Evolutionary conservation across 257 asterid species (phyloP), one percentile per base, ranked within the genome.

Genomic region (Nicotiana knightiana): DNA sequence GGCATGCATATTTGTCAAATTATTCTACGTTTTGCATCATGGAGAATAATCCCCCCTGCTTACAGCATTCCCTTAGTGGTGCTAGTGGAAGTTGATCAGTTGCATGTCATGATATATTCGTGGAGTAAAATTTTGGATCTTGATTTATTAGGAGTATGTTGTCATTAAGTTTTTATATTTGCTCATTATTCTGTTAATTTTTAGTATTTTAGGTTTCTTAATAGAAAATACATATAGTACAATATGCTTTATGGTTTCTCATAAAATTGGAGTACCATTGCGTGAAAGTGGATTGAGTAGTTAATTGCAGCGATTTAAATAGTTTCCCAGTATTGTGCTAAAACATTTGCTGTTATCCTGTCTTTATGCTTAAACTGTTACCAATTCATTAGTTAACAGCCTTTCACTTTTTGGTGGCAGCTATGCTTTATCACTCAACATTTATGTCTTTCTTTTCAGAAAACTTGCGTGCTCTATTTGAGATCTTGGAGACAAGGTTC

Each of bases 391-490:
- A 75, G 79, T 75, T 75, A 48, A 15, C 37, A 26, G 4, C 80
- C 80, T 53, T 51, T 62, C 53, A 51, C 17, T 51, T 75, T 75
- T 51, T 51, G 48, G 63, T 13, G 46, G 30, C 64, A 26, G 28
- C 26, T 75, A 15, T 51, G 63, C 58, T 53, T 53, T 53, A 26
- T 75, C 80, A 75, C 63, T 51, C 80, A 75, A 75, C 80, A 75
- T 26, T 75, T 75, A 7, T 18, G 80, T 16, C 46, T 51, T 28
- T 28, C 5, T 75, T 75, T 28, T 28, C 64, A 28, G 80, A 16
- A 28, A 51, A 43, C 28, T 51, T 28, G 26, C 9, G 48, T 21
- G 15, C 18, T 48, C 79, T 15, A 51, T 53, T 75, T 75, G 70
- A 28, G 9, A 75, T 75, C 64, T 75, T 75, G 64, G 26, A 51